A percentile compares a stretch with the other conserved stretches of the same genome.
phyloP scores from a whole-genome alignment of 345 rosid species.

The Alliaria petiolata region DNA sequence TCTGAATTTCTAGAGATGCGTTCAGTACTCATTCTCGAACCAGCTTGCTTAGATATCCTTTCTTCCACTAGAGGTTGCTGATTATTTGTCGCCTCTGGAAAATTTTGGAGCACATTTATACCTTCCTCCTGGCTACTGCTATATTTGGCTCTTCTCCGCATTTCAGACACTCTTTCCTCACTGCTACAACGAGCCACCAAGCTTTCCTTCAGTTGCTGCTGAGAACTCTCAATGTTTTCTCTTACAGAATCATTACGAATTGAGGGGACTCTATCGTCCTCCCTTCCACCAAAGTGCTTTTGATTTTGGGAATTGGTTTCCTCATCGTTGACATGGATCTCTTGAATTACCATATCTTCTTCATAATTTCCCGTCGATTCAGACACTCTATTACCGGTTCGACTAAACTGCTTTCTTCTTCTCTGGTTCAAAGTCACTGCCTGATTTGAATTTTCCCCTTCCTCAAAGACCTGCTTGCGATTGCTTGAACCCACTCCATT shows the following conservation, averaged over 20 bases:
- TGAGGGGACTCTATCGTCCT: conserved; percentile 28
- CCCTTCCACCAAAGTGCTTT: conserved; percentile 36
- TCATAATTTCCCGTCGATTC: conserved; percentile 38
- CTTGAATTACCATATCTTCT: conserved; percentile 38
- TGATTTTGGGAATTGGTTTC: conserved; percentile 39
- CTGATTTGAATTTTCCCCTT: conserved; percentile 33
- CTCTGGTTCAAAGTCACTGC: conserved; percentile 35
- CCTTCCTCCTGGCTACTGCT: conserved; percentile 39
- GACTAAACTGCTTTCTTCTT: conserved; percentile 36
- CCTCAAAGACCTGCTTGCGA: conserved; percentile 30
- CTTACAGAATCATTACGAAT: conserved; percentile 26
- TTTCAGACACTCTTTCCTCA: conserved; percentile 39
- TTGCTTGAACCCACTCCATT: conserved; percentile 33
- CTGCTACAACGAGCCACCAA: conserved; percentile 36
- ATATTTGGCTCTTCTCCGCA: conserved; percentile 43
- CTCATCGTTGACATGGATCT: conserved; percentile 37
- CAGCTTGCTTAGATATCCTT: conserved; percentile 32
- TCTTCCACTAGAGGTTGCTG: conserved; percentile 36
- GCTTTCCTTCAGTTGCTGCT: conserved; percentile 30
- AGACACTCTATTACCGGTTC: conserved; percentile 33
- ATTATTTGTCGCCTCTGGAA: conserved; percentile 26
- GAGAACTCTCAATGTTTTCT: conserved; percentile 25
- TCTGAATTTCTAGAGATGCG: conserved; percentile 32
- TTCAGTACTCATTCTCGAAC: conserved; percentile 38
- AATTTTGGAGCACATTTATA: conserved; percentile 31